phyloP scores from a whole-genome alignment of 495 filamentous ascomycete species.

The Delitschia confertaspora region DNA sequence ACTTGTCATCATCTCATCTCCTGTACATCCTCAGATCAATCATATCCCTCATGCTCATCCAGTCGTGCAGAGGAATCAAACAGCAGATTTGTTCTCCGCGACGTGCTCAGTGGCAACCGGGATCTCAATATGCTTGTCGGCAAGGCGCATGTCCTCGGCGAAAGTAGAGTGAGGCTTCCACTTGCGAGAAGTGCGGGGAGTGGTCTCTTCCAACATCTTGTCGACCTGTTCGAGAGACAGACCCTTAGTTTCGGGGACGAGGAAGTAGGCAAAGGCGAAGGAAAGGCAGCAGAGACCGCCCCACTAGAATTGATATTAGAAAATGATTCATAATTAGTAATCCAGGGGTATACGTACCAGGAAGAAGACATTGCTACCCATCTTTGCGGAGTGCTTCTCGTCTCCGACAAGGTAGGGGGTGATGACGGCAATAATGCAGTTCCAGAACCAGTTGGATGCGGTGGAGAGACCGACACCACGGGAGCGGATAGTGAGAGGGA shows the following conservation, averaged over 20 bases:
- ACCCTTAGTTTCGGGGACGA: constrained; percentile 79
- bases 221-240: constrained; percentile 83
- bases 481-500: constrained; percentile 73
- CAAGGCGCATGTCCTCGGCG: constrained; percentile 50
- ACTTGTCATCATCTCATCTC: not conserved
- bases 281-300: constrained; percentile 57
- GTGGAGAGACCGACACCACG: constrained; percentile 73
- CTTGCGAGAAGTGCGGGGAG: constrained; percentile 56
- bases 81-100: constrained; percentile 7
- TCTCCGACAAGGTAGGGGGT: constrained; percentile 69
- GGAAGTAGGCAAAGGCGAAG: constrained; percentile 62
- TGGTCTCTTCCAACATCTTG: constrained; percentile 79
- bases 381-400: constrained; percentile 46
- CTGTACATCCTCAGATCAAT: no score
- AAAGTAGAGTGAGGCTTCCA: constrained; percentile 68
- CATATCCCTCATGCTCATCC: not conserved
- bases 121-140: constrained; percentile 36
- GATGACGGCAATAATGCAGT: constrained; percentile 60
- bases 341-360: no score
- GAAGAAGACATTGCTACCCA: constrained; percentile 69
- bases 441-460: constrained; percentile 84
- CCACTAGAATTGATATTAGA: no score
- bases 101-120: constrained; percentile 7
- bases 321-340: no score
- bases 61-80: not conserved